Evolutionary conservation across 1,284 basidiomycete species (phyloP).

Genomic region (Macrocystidia cucumis): DNA sequence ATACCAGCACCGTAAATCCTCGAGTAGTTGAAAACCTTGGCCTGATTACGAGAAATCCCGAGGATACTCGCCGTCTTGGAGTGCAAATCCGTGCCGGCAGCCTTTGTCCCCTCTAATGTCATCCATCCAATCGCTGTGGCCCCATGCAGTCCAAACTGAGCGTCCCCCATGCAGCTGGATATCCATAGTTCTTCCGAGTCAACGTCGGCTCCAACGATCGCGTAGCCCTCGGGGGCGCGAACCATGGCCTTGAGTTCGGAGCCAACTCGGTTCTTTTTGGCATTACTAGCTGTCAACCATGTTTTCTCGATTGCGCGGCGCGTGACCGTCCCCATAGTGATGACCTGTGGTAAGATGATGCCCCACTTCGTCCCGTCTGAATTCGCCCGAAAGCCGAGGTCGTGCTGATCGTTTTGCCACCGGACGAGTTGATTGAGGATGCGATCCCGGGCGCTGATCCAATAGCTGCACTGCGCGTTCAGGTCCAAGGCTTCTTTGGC

Average conservation of each 20-base stretch:
- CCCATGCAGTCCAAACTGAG: conserved; percentile 96
- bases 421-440: conserved; percentile 93
- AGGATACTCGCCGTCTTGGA: conserved; percentile 95
- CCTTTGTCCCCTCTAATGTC: conserved; percentile 98
- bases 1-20: conserved; percentile 98
- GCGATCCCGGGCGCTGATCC: conserved; percentile 92
- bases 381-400: conserved; percentile 35
- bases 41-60: conserved; percentile 90
- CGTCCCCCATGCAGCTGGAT: conserved; percentile 97
- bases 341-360: conserved; percentile 92
- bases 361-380: conserved; percentile 57
- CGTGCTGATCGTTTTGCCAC: conserved; percentile 51
- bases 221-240: conserved; percentile 87
- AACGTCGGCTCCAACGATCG: conserved; percentile 96
- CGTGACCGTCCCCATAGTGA: conserved; percentile 98
- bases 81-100: conserved; percentile 92
- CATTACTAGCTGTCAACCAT: conserved; percentile 98
- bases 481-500: conserved; percentile 85
- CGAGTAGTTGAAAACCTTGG: conserved; percentile 99
- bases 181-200: conserved; percentile 99
- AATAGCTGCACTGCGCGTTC: conserved; percentile 96
- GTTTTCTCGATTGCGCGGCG: conserved; percentile 97
- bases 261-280: conserved; percentile 95
- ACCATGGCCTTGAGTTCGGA: conserved; percentile 99
- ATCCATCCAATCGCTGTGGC: conserved; percentile 99